Evolutionary conservation across 345 rosid species (phyloP), one percentile per base, ranked within the genome.

Genomic region (Populus pruinosa): DNA sequence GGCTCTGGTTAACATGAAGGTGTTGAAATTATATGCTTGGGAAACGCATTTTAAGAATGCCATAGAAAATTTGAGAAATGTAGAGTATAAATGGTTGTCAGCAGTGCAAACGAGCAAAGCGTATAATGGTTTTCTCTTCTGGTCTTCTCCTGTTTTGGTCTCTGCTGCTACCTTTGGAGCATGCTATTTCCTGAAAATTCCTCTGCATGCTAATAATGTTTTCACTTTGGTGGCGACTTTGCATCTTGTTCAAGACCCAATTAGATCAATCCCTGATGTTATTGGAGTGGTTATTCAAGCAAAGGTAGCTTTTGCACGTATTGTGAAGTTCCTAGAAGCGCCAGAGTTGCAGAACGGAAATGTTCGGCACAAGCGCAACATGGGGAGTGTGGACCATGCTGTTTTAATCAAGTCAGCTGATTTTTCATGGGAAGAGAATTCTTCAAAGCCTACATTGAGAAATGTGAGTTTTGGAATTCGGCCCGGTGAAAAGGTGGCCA

Each of bases 181-280:
- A 55, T 93, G 99, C 36, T 93, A 93, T 82, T 84, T 91, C 80
- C 84, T 95, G 2, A 75, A 90, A 67, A 77, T 95, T 76, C 98
- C 99, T n/a, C 76, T 95, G 56, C 87, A 78, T 73, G 97, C 94
- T 56, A 90, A 86, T 76, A 95, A 95, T 35, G 99, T 93, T 77
- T 95, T 95, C 89, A 93, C 99, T 14, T 95, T 95, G 18, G 92
- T 95, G 71, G 98, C 99, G 1, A 93, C 99, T 3, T 68, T 95
- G 72, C 93, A 97, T 49, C 85, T 95, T 39, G 98, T 95, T 59
- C 99, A 95, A 83, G 98, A 95, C 29, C 99, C 98, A 0, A 83
- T 95, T 14, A 83, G 97, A 84, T 16, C 80, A 55, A 90, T 95
- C 44, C 97, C 99, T 68, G 99, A 95, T 79, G 96, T 93, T 67